These are phyloP conservation scores for Neltuma alba DNA, from an alignment of 306 rosid genomes.

Conservation along the genomic window DNA sequence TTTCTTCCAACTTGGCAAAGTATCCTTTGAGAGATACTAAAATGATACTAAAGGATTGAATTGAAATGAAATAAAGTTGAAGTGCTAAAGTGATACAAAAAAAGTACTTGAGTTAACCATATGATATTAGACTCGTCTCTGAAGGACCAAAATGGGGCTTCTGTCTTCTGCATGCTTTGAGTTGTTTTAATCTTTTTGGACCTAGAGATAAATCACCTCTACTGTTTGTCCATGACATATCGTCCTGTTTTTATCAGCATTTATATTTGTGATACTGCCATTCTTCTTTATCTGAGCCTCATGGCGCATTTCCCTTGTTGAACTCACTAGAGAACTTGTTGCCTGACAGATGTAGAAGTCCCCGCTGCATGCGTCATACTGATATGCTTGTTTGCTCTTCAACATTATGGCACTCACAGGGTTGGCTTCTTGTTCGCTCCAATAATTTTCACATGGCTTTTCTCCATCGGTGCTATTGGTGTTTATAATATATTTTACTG, in stretches of 20 bases:
- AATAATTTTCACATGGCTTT: conserved; percentile 78
- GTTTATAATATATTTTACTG: conserved; percentile 82
- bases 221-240: not conserved
- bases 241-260: conserved; percentile 21
- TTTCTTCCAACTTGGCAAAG: not conserved
- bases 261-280: conserved; percentile 25
- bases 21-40: not conserved
- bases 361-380: conserved; percentile 82
- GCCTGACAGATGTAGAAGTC: conserved; percentile 75
- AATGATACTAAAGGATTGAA: not conserved
- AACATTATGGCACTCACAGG: conserved; percentile 94
- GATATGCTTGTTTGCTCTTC: conserved; percentile 88
- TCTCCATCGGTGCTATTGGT: conserved; percentile 83
- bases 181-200: conserved; percentile 29
- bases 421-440: conserved; percentile 96
- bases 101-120: not conserved
- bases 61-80: not conserved
- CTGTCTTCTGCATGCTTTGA: not conserved
- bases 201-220: conserved; percentile 4
- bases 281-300: conserved; percentile 24
- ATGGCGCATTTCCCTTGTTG: conserved; percentile 16
- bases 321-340: conserved; percentile 35
- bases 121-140: not conserved
- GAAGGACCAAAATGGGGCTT: not conserved
- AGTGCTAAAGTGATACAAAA: not conserved